phyloP scores from a whole-genome alignment of 2,329 filamentous ascomycete genomes.

The Epicoccum sorghinum region DNA sequence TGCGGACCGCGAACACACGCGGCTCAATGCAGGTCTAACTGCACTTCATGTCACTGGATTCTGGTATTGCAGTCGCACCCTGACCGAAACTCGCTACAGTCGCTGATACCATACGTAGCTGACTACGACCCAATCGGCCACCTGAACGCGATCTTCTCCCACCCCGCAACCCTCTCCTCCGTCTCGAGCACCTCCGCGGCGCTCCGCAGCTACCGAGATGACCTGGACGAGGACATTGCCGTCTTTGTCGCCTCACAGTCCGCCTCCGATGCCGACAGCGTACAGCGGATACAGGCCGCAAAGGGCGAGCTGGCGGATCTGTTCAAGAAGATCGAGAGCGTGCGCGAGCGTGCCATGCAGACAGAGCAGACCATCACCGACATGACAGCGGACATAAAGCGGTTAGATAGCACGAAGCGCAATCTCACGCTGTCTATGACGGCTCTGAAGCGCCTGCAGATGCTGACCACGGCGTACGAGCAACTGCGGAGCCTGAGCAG shows the following conservation, averaged over 20 bases:
- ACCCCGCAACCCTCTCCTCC: constrained; percentile 81
- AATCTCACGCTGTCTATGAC: constrained; percentile 98
- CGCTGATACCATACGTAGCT: constrained; percentile 54
- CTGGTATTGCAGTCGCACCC: constrained; percentile 35
- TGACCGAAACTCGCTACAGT: constrained; percentile 12
- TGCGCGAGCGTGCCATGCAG: constrained; percentile 84
- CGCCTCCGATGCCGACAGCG: constrained; percentile 82
- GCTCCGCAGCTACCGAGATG: constrained; percentile 78
- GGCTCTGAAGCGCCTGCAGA: constrained; percentile 92
- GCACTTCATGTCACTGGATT: constrained; percentile 49
- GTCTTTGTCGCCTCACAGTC: constrained; percentile 76
- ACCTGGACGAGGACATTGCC: constrained; percentile 78
- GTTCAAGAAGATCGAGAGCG: constrained; percentile 93
- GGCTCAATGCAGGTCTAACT: constrained; percentile 45
- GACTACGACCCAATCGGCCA: constrained; percentile 94
- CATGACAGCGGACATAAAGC: constrained; percentile 99
- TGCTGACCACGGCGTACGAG: constrained; percentile 99
- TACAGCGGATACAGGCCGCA: constrained; percentile 88
- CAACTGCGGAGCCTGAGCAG: constrained; percentile 84
- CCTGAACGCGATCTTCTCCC: constrained; percentile 90
- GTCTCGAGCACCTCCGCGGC: constrained; percentile 75
- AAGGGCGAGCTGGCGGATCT: constrained; percentile 88
- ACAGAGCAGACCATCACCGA: constrained; percentile 96
- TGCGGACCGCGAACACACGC: constrained; percentile 35
- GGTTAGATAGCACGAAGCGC: constrained; percentile 92